These are phyloP conservation scores for Cynanchum wilfordii DNA, from an alignment of 257 asterid genomes.

Conservation along the genomic window DNA sequence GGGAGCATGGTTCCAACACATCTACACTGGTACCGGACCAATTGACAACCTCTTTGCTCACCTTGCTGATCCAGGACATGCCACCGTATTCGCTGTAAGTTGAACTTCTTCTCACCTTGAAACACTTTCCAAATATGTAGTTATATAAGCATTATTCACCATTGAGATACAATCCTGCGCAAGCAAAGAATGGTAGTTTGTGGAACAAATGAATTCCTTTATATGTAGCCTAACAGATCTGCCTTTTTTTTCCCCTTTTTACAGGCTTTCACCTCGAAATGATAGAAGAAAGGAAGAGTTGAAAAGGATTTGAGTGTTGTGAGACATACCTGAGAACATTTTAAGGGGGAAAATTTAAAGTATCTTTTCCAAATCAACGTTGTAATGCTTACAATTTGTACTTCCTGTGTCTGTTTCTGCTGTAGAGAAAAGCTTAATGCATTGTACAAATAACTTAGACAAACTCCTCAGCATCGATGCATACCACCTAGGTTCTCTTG, in stretches of 20 bases:
- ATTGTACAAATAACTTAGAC: conserved; percentile 53
- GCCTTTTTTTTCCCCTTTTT: conserved; percentile 4
- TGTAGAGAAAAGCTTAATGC: conserved; percentile 51
- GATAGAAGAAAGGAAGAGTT: conserved; percentile 28
- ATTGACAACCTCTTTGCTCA: conserved; percentile 96
- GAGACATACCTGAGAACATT: conserved; percentile 31
- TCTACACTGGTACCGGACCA: conserved; percentile 94
- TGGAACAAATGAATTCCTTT: too few species aligned
- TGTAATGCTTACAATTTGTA: conserved; percentile 32
- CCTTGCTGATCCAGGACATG: conserved; percentile 97
- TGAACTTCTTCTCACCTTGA: conserved; percentile 16
- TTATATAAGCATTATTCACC: background rate
- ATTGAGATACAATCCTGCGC: background rate
- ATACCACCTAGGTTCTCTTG: background rate
- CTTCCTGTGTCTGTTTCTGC: conserved; percentile 27
- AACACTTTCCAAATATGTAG: background rate
- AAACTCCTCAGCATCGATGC: conserved; percentile 1
- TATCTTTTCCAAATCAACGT: conserved; percentile 35
- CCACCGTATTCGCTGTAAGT: conserved; percentile 88
- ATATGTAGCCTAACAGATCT: background rate
- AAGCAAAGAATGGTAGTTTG: too few species aligned
- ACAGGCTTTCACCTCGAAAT: conserved; percentile 86
- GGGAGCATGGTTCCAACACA: conserved; percentile 99
- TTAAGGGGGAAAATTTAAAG: conserved; percentile 9
- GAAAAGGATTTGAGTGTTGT: conserved; percentile 15